These are phyloP conservation scores for Magnolia officinalis DNA, from an alignment of 164 flowering plant genomes.

Conservation along the genomic window DNA sequence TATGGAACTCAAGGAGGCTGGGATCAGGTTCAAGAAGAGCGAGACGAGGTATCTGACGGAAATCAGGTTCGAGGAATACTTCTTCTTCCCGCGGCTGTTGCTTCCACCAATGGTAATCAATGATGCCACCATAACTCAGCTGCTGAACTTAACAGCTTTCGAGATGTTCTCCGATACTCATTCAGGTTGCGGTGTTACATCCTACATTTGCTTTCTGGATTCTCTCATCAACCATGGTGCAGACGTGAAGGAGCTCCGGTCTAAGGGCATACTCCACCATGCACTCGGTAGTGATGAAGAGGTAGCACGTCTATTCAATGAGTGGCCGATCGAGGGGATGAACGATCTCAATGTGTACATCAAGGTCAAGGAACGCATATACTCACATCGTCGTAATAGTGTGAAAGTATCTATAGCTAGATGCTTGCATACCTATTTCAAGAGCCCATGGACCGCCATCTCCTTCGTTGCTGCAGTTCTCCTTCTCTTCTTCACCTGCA, in stretches of 20 bases:
- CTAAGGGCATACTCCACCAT: not conserved
- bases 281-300: slow-evolving; percentile 18
- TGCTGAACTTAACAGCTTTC: slow-evolving; percentile 8
- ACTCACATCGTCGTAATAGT: not conserved
- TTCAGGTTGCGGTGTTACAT: not conserved
- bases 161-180: not conserved
- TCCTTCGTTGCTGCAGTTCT: not conserved
- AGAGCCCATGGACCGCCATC: slow-evolving; percentile 7
- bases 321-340: slow-evolving; percentile 12
- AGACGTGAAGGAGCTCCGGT: not conserved
- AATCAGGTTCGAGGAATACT: not conserved
- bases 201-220: slow-evolving; percentile 16
- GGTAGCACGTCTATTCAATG: slow-evolving; percentile 24
- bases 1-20: slow-evolving; percentile 3
- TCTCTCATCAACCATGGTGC: not conserved
- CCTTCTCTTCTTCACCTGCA: not conserved
- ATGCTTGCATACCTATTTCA: not conserved
- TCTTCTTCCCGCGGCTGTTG: not conserved
- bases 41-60: not conserved
- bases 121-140: not conserved
- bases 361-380: not conserved
- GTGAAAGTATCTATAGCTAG: slow-evolving; percentile 3
- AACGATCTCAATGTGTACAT: not conserved
- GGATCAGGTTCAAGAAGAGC: slow-evolving; percentile 2
- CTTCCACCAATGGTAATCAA: slow-evolving; percentile 4